A percentile compares a stretch with the other conserved stretches of the same genome.
phyloP scores from a whole-genome alignment of 768 basidiomycete genomes.

The Lentinula sp. region DNA sequence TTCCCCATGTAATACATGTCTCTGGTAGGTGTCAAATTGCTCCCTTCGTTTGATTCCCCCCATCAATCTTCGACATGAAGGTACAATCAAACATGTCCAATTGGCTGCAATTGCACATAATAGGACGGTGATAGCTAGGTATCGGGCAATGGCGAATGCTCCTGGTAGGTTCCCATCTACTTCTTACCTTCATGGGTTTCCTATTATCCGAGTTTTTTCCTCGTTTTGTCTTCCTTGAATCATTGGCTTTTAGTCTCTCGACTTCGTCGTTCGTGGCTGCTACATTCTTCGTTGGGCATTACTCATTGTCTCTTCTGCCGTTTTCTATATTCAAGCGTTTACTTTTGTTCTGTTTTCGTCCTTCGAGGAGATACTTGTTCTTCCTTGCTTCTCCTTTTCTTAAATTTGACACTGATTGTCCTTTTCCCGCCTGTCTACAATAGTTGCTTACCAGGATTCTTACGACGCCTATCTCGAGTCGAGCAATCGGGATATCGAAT shows the following conservation, averaged over 20 bases:
- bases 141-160: conserved; percentile 46
- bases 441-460: conserved; percentile 41
- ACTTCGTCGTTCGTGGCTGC: no score
- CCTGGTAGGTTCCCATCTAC: conserved; percentile 32
- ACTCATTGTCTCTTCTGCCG: no score
- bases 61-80: conserved; percentile 27
- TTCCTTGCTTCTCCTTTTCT: no score
- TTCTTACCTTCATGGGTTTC: background rate
- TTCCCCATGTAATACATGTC: conserved; percentile 76
- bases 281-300: no score
- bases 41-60: background rate
- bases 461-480: conserved; percentile 52
- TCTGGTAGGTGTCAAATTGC: conserved; percentile 51
- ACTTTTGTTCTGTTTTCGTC: no score
- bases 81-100: conserved; percentile 84
- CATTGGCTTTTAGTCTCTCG: no score
- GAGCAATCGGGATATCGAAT: conserved; percentile 57
- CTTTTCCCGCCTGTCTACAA: background rate
- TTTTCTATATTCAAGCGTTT: no score
- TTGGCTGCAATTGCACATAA: conserved; percentile 73
- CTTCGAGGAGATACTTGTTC: no score
- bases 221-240: no score
- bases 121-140: conserved; percentile 61
- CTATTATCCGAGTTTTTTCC: background rate
- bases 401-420: no score